Percentiles rank a stretch among this genome's conserved stretches.
Conservation (phyloP, 495 filamentous ascomycete genomes). For the Xylaria nigripes region DNA sequence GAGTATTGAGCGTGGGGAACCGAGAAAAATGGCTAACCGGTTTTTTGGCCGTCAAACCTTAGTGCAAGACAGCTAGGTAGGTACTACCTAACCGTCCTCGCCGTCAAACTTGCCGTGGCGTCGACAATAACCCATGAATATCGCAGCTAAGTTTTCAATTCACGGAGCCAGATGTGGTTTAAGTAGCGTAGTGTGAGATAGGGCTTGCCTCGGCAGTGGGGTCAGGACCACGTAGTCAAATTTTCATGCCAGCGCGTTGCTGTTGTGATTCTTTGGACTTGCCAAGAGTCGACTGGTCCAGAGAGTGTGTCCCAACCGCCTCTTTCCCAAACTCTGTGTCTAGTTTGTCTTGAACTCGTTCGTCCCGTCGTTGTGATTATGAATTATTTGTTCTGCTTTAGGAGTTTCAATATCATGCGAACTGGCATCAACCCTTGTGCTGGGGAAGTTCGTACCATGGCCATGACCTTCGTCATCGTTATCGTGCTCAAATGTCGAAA, state of each 20-base stretch:
- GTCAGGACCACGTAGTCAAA: slow-evolving; percentile 25
- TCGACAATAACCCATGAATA: neutral
- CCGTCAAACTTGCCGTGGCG: neutral
- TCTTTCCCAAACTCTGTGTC: slow-evolving; percentile 34
- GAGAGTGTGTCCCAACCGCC: slow-evolving; percentile 39
- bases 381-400: slow-evolving; percentile 26
- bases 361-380: slow-evolving; percentile 35
- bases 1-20: no score
- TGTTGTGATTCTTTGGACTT: slow-evolving; percentile 19
- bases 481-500: slow-evolving; percentile 29
- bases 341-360: slow-evolving; percentile 27
- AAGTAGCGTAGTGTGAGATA: no score
- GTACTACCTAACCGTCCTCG: neutral
- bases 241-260: slow-evolving; percentile 15
- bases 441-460: slow-evolving; percentile 24
- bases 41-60: no score
- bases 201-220: neutral
- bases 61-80: neutral
- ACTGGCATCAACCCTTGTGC: slow-evolving; percentile 17
- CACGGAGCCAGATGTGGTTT: neutral
- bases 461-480: slow-evolving; percentile 19
- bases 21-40: no score
- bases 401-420: slow-evolving; percentile 40
- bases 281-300: slow-evolving; percentile 42
- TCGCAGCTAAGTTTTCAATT: neutral